Base-by-base conservation (phyloP, 805 yeast species). In the Wickerhamiella domercqiae region DNA sequence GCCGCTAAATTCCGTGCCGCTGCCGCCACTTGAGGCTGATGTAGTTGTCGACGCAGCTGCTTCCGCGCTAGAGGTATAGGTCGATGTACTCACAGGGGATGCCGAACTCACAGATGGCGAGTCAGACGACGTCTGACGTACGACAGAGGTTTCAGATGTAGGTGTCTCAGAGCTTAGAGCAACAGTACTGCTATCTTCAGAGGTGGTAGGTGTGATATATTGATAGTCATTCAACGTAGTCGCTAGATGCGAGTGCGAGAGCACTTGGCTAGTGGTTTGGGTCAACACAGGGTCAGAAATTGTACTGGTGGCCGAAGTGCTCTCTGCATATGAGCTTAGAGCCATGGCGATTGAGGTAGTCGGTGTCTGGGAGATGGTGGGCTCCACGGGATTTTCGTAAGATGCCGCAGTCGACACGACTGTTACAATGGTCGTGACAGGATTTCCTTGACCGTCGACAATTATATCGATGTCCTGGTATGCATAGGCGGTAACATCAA, bases 1-100 rank as follows among this genome's bases (percentile, higher is more conserved):
- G 29, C 63, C 59, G 30, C 47, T 31, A 54, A 44, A 57, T 29
- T 37, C 21, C 16, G 39, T 47, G 28, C 52, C 52, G n/a, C 45
- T 21, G 36, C 50, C 42, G 22, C 49, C 34, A 18, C 47, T 16
- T 28, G 47, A 7, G 22, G 43, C 21, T 21, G 48, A 21, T 21
- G 39, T 35, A 7, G 43, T 11, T 9, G 26, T 13, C 7, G 48
- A 11, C 15, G 50, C 33, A 15, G 49, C 19, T 13, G 49, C 26
- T 21, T 42, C 16, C 13, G 43, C 3, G 4, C 43, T 7, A 18
- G 44, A 16, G 25, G 47, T 21, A 16, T 44, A 26, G 26, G 42
- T 13, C 33, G 43, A 7, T 18, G 35, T 22, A n/a, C 33, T 30
- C 21, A 9, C 33, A 15, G 33, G 16, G n/a, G 33, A 17, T 13